These are phyloP conservation scores for Saussurea involucrata DNA, from an alignment of 129 eudicot genomes.

Conservation along the genomic window DNA sequence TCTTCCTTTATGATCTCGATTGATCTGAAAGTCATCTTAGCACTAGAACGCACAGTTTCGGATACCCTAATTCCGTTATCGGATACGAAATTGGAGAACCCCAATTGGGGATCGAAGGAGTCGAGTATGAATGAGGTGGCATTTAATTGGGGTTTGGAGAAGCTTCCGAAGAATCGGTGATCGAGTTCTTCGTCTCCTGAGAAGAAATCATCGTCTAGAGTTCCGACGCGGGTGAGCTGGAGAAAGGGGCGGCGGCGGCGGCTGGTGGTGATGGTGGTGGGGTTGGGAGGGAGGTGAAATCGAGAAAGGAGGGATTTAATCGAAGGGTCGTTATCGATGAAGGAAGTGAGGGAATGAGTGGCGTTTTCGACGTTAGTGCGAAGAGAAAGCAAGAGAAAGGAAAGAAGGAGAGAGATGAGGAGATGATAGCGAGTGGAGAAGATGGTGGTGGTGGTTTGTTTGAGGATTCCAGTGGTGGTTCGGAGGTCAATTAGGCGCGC, in stretches of 20 bases:
- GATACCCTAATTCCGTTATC: constrained; percentile 54
- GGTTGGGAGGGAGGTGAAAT: constrained; percentile 34
- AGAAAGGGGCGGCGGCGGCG: constrained; percentile 65
- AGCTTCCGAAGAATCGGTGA: constrained; percentile 41
- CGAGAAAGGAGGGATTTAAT: constrained; percentile 61
- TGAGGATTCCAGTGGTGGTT: constrained; percentile 56
- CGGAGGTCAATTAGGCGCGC: constrained; percentile 36
- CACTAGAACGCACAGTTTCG: constrained; percentile 31
- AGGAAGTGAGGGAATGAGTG: constrained; percentile 52
- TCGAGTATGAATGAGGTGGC: constrained; percentile 31
- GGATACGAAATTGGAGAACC: constrained; percentile 35
- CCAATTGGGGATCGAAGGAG: constrained; percentile 34
- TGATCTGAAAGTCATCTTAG: constrained; percentile 30
- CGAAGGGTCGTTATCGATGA: constrained; percentile 69
- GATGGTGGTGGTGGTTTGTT: constrained; percentile 32
- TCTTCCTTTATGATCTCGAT: constrained; percentile 9
- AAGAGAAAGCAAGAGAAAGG: constrained; percentile 53
- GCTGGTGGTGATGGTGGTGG: constrained; percentile 20
- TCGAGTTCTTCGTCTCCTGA: constrained; percentile 61
- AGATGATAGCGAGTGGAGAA: constrained; percentile 42
- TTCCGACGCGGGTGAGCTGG: constrained; percentile 73
- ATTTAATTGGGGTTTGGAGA: constrained; percentile 29
- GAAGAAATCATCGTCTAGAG: constrained; percentile 74
- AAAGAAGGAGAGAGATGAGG: constrained; percentile 47
- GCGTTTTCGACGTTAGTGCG: constrained; percentile 55